phyloP scores from a whole-genome alignment of 495 filamentous ascomycete species.

The Talaromyces proteolyticus region DNA sequence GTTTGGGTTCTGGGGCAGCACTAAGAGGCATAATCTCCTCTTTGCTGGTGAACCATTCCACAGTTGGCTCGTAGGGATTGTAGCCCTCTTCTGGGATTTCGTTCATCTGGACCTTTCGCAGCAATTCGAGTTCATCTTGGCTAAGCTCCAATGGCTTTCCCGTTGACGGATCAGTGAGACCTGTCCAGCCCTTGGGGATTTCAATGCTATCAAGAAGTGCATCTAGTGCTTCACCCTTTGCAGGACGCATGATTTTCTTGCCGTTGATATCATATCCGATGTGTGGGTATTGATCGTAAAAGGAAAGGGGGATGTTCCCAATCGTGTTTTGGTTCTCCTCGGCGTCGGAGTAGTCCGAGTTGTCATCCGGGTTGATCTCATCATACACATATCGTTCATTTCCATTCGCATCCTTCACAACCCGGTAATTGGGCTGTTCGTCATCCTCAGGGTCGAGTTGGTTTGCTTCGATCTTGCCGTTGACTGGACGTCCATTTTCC shows the following conservation, averaged over 20 bases:
- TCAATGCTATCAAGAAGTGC: constrained; percentile 93
- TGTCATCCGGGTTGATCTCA: constrained; percentile 93
- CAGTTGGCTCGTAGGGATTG: constrained; percentile 85
- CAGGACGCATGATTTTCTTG: constrained; percentile 93
- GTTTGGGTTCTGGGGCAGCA: constrained; percentile 90
- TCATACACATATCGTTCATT: constrained; percentile 71
- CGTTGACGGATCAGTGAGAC: constrained; percentile 85
- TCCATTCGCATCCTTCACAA: constrained; percentile 64
- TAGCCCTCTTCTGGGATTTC: constrained; percentile 82
- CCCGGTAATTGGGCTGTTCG: constrained; percentile 34
- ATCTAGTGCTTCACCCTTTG: constrained; percentile 90
- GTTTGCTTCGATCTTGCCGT: no score
- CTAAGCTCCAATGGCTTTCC: constrained; percentile 87
- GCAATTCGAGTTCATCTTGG: constrained; percentile 80
- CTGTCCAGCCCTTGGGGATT: constrained; percentile 97
- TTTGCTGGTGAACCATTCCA: constrained; percentile 89
- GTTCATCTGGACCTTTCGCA: constrained; percentile 86
- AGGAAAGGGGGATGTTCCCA: constrained; percentile 86
- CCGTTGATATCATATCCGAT: constrained; percentile 99
- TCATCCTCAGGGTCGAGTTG: no score
- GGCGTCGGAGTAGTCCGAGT: constrained; percentile 87
- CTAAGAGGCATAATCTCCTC: constrained; percentile 92
- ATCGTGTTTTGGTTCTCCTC: constrained; percentile 81
- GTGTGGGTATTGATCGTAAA: constrained; percentile 96
- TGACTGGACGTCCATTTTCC: not conserved